Conservation (phyloP, 2,329 filamentous ascomycete species). For the Penicillium crustosum region DNA sequence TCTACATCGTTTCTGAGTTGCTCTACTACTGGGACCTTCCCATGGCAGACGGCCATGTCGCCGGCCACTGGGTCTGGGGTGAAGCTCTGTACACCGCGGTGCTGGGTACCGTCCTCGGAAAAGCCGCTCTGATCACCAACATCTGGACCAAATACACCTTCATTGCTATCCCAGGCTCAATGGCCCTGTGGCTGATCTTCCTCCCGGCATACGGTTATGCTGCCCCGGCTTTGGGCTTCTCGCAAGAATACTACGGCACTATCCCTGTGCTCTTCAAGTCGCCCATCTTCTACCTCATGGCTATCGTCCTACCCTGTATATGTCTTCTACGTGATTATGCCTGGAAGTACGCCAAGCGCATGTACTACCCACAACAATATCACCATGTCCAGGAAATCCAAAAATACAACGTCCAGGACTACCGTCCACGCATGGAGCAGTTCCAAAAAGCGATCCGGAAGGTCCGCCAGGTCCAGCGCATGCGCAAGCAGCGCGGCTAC, state of each 20-base stretch:
- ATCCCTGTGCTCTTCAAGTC: constrained; percentile 77
- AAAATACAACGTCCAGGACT: constrained; percentile 99
- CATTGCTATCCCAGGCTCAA: constrained; percentile 89
- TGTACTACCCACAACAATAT: constrained; percentile 95
- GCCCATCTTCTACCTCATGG: constrained; percentile 89
- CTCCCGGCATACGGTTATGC: constrained; percentile 83
- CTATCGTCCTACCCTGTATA: constrained; percentile 72
- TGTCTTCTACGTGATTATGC: constrained; percentile 86
- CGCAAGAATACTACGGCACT: constrained; percentile 79
- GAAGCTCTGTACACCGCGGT: constrained; percentile 90
- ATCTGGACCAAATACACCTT: constrained; percentile 99
- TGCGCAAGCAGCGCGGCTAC: constrained; percentile 98
- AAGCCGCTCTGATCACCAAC: constrained; percentile 90
- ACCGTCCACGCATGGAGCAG: constrained; percentile 97
- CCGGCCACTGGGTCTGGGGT: constrained; percentile 98
- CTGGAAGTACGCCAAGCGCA: constrained; percentile 97
- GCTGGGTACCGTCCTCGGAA: constrained; percentile 89
- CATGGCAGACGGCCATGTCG: constrained; percentile 73
- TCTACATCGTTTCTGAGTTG: constrained; percentile 81
- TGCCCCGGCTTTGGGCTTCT: constrained; percentile 78
- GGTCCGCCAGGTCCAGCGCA: constrained; percentile 94
- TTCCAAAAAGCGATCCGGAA: constrained; percentile 99
- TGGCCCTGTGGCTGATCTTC: constrained; percentile 88
- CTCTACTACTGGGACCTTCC: constrained; percentile 82
- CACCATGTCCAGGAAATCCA: constrained; percentile 99